phyloP scores from a whole-genome alignment of 177 flowering plant species.

The Telopea speciosissima region DNA sequence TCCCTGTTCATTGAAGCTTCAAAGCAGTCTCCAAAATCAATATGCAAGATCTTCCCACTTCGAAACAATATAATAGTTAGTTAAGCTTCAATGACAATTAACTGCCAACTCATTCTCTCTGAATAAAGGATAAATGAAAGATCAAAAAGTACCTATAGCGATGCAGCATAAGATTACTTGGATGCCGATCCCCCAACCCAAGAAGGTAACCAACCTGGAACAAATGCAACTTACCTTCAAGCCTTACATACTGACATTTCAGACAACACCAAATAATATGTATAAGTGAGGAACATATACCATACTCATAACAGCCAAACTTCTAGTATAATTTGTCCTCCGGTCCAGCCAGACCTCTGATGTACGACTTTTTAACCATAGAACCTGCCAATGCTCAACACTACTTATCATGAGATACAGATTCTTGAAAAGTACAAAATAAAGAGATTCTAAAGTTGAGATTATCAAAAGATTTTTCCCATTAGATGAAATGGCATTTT shows the following conservation, averaged over 20 bases:
- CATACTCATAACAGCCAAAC: constrained; percentile 99
- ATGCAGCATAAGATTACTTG: constrained; percentile 96
- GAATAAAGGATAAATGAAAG: neutral
- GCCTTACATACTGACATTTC: neutral
- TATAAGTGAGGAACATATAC: constrained; percentile 33
- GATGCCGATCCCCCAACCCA: constrained; percentile 98
- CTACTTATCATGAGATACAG: neutral
- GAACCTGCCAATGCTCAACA: constrained; percentile 45
- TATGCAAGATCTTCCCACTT: constrained; percentile 98
- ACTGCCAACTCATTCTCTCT: neutral
- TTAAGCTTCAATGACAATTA: constrained; percentile 2
- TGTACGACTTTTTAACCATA: constrained; percentile 97
- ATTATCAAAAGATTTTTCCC: neutral
- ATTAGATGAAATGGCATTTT: neutral
- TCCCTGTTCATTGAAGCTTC: constrained; percentile 99
- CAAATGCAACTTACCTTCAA: constrained; percentile 2
- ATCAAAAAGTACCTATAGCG: constrained; percentile 81
- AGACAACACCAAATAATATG: constrained; percentile 5
- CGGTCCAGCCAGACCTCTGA: constrained; percentile 97
- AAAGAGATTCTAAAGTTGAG: neutral
- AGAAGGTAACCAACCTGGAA: constrained; percentile 96
- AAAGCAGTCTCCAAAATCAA: constrained; percentile 99
- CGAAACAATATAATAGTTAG: constrained; percentile 12
- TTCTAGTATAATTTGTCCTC: constrained; percentile 94
- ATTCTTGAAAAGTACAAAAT: constrained; percentile 3